These are phyloP conservation scores for Fraxinus sp. DNA, from an alignment of 305 asterid species.

Conservation along the genomic window DNA sequence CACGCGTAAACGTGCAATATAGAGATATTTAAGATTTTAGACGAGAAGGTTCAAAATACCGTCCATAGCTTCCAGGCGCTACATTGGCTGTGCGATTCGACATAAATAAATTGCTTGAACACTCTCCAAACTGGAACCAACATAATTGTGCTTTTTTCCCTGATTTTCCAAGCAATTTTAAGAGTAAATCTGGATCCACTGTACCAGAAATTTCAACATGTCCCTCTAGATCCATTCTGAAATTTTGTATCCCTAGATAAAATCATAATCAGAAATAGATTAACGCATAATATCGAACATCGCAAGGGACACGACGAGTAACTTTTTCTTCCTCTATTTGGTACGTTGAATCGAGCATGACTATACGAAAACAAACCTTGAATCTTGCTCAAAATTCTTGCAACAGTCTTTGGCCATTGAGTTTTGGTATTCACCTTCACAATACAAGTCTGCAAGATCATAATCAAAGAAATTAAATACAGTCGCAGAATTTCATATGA, in stretches of 20 bases:
- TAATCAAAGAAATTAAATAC: background rate
- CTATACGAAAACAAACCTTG: slow-evolving; percentile 23
- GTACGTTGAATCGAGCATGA: background rate
- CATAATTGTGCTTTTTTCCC: slow-evolving; percentile 30
- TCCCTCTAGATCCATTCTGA: slow-evolving; percentile 38
- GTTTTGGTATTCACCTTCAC: slow-evolving; percentile 29
- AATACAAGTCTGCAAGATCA: slow-evolving; percentile 28
- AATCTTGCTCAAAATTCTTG: slow-evolving; percentile 30
- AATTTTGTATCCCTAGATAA: slow-evolving; percentile 29
- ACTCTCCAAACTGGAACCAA: slow-evolving; percentile 47
- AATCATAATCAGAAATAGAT: background rate
- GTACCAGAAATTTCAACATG: slow-evolving; percentile 40
- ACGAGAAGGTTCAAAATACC: background rate
- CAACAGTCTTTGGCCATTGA: slow-evolving; percentile 29
- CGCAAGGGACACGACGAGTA: background rate
- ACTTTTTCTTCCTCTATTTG: background rate
- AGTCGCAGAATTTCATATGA: background rate
- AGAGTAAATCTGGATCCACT: slow-evolving; percentile 33
- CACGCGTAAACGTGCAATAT: background rate
- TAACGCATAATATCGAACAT: background rate
- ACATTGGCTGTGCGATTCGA: slow-evolving; percentile 4
- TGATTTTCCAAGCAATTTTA: slow-evolving; percentile 32
- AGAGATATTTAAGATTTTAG: background rate
- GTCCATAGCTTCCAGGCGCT: background rate
- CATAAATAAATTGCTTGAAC: slow-evolving; percentile 42